Evolutionary conservation across 163 green algal genomes (phyloP), one percentile per base, ranked within the genome.

Genomic region (Volvox carteri): DNA sequence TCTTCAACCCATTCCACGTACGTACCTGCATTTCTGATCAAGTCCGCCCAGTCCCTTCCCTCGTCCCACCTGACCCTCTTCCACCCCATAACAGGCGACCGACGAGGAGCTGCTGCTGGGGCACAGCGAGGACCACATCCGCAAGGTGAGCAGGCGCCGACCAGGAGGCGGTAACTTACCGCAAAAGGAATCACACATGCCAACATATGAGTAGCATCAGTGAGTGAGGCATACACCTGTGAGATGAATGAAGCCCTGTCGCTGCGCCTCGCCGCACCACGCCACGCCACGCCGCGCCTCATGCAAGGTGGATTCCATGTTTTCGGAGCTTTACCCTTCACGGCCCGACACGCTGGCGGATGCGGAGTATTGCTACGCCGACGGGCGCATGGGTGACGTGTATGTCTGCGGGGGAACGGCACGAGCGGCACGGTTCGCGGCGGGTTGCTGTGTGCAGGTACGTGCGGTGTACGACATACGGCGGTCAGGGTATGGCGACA

Each of bases 91-190:
- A n/a, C 70, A 88, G 79, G 87, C 80, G 28, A 81, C 39, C 21
- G 87, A 91, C 25, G 41, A 58, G 41, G 87, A 91, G 87, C 70
- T 91, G 44, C 72, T 89, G 54, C 72, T 78, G 54, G 50, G 5
- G 0, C 87, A 91, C 80, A 80, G 39, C n/a, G 54, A 79, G 56
- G 87, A 85, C 52, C 87, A 89, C 79, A 89, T 91, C 21, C n/a
- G 35, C 30, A 91, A 91, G 87, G 87, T 86, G 41, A 39, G n/a
- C 58, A 25, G 21, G 58, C 21, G n/a, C n/a, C n/a, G n/a, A n/a
- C n/a, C n/a, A n/a, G n/a, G n/a, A n/a, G n/a, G n/a, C n/a, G n/a
- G n/a, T n/a, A n/a, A n/a, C n/a, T n/a, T n/a, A n/a, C n/a, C n/a
- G n/a, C n/a, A n/a, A n/a, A n/a, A n/a, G n/a, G n/a, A n/a, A n/a